Percentiles rank a stretch among this genome's conserved stretches.
phyloP scores from a whole-genome alignment of 208 protist genomes.

The Chromosphaera perkinsii region DNA sequence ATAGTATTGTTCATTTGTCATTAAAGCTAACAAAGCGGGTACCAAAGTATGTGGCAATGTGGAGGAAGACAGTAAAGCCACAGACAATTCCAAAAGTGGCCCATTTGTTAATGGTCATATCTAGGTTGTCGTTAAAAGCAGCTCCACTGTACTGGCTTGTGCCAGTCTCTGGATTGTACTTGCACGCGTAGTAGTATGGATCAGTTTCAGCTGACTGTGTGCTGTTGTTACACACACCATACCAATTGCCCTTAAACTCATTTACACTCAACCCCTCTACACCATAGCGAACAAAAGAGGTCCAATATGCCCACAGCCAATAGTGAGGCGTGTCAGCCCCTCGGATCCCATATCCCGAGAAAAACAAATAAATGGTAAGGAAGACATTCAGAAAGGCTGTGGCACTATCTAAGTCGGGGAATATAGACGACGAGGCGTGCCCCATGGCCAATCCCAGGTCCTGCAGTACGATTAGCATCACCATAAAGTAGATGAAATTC shows the following conservation, averaged over 20 bases:
- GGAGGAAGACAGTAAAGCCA: too few species aligned
- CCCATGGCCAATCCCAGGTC: conserved; percentile 5
- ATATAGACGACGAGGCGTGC: conserved; percentile 5
- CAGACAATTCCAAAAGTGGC: too few species aligned
- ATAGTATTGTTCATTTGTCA: too few species aligned
- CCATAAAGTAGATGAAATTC: conserved; percentile 39
- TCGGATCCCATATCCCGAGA: conserved; percentile 15
- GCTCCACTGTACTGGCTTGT: too few species aligned
- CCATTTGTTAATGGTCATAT: too few species aligned
- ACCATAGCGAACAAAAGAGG: conserved; percentile 3
- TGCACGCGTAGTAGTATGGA: too few species aligned
- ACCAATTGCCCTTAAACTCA: neutral
- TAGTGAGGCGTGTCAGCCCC: conserved; percentile 16
- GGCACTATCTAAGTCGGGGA: neutral
- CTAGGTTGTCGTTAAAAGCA: too few species aligned
- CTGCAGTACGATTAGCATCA: neutral
- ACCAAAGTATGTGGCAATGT: too few species aligned
- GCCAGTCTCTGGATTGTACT: too few species aligned
- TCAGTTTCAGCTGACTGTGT: too few species aligned
- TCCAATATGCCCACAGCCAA: conserved; percentile 21
- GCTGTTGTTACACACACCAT: too few species aligned
- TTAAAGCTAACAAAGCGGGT: too few species aligned
- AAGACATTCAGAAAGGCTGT: neutral
- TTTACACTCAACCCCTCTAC: conserved; percentile 7
- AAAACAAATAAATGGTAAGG: conserved; percentile 10